These are phyloP conservation scores for Wickerhamomyces rabaulensis DNA, from an alignment of 805 yeast species.

Conservation along the genomic window DNA sequence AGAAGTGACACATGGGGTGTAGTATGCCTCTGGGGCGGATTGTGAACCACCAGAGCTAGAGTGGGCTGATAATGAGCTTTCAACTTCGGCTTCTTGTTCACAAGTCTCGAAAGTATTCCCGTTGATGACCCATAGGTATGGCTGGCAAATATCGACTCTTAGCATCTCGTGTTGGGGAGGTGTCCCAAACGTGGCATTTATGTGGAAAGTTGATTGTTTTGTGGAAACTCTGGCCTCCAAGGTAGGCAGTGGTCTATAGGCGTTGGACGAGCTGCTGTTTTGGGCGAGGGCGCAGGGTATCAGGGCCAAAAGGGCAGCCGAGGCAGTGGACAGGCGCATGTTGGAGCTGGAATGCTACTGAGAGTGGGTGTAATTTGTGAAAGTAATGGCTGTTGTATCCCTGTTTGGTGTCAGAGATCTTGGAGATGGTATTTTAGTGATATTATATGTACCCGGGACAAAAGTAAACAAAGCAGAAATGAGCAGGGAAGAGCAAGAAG, in stretches of 20 bases:
- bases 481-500: no score
- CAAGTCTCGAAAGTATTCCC: slow-evolving; percentile 9
- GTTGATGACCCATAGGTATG: slow-evolving; percentile 31
- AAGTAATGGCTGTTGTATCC: no score
- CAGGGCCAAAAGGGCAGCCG: no score
- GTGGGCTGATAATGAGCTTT: slow-evolving; percentile 1
- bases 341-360: no score
- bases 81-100: slow-evolving; percentile 7
- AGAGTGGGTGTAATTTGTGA: no score
- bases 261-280: background rate
- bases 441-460: background rate
- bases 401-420: background rate
- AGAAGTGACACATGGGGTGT: slow-evolving; percentile 7
- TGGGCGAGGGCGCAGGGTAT: background rate
- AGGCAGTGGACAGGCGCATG: background rate
- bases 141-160: slow-evolving; percentile 33
- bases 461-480: no score
- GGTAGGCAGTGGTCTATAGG: background rate
- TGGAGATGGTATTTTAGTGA: background rate
- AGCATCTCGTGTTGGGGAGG: slow-evolving; percentile 26
- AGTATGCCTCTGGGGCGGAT: background rate
- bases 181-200: slow-evolving; percentile 28
- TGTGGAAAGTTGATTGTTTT: slow-evolving; percentile 20
- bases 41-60: background rate
- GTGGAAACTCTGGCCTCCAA: background rate